These are phyloP conservation scores for Pyronema omphalodes DNA, from an alignment of 495 filamentous ascomycete genomes.

Conservation along the genomic window DNA sequence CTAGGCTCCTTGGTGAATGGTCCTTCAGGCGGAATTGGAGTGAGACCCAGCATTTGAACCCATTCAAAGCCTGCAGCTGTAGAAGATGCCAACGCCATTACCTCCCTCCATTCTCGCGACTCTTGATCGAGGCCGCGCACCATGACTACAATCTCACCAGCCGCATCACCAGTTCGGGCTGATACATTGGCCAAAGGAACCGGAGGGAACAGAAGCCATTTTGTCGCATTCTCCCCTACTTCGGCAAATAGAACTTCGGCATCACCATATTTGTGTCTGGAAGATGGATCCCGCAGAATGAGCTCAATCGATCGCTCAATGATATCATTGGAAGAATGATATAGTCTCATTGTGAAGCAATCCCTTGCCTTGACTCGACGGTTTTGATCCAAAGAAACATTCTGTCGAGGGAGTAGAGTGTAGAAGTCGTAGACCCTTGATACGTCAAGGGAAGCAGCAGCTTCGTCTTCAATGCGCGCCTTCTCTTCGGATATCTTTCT, in stretches of 20 bases:
- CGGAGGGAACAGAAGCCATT: conserved; percentile 81
- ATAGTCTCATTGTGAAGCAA: conserved; percentile 65
- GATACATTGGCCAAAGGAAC: conserved; percentile 50
- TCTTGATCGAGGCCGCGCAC: conserved; percentile 44
- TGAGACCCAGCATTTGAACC: conserved; percentile 61
- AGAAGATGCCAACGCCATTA: conserved; percentile 58
- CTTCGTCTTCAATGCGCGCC: conserved; percentile 77
- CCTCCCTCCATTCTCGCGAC: conserved; percentile 56
- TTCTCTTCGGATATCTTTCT: conserved; percentile 67
- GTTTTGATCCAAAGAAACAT: conserved; percentile 49
- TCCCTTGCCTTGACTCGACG: conserved; percentile 75
- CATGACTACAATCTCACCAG: conserved; percentile 64
- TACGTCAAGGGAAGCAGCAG: conserved; percentile 64
- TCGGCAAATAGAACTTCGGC: conserved; percentile 86
- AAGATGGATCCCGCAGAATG: conserved; percentile 58
- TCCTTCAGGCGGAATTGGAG: conserved; percentile 51
- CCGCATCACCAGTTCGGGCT: conserved; percentile 54
- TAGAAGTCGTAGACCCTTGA: conserved; percentile 58
- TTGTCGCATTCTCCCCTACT: conserved; percentile 46
- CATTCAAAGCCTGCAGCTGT: conserved; percentile 48
- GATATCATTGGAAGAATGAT: conserved; percentile 76
- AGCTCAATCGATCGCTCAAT: conserved; percentile 81
- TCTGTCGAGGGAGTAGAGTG: conserved; percentile 48
- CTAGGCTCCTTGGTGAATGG: conserved; percentile 19
- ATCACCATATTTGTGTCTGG: conserved; percentile 31